Percentiles rank a stretch among this genome's conserved stretches.
Conservation (phyloP, 768 basidiomycete genomes). For the Porphyrellus cyaneotinctus region DNA sequence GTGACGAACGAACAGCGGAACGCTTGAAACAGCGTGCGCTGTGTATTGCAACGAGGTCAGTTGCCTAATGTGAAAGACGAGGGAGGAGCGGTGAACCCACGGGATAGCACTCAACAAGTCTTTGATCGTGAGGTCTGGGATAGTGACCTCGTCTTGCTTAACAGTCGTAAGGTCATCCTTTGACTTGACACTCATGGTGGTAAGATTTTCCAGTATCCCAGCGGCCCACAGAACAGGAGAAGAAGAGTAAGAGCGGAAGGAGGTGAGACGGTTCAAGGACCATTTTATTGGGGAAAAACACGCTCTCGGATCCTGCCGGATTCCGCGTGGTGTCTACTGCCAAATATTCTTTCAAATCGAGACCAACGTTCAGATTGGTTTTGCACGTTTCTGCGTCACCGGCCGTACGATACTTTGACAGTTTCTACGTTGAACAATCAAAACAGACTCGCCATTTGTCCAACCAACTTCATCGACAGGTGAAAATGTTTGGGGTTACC, state of each 20-base stretch:
- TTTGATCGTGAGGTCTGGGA: conserved; percentile 86
- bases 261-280: neutral
- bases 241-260: neutral
- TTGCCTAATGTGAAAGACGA: neutral
- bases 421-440: too few species aligned
- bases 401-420: neutral
- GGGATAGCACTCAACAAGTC: conserved; percentile 82
- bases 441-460: too few species aligned
- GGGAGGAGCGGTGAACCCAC: conserved; percentile 39
- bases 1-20: conserved; percentile 72
- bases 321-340: conserved; percentile 21
- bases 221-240: neutral
- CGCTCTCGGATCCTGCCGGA: conserved; percentile 22
- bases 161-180: conserved; percentile 28
- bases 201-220: conserved; percentile 2
- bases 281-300: conserved; percentile 29
- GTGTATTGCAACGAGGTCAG: neutral
- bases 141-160: conserved; percentile 58
- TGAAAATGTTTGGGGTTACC: neutral
- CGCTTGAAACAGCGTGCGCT: conserved; percentile 89
- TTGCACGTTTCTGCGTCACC: too few species aligned
- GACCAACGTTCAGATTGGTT: neutral
- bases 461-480: too few species aligned
- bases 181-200: conserved; percentile 17
- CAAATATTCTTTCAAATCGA: neutral